Evolutionary conservation across 495 filamentous ascomycete species (phyloP).

Genomic region (Penicillium arizonense): DNA sequence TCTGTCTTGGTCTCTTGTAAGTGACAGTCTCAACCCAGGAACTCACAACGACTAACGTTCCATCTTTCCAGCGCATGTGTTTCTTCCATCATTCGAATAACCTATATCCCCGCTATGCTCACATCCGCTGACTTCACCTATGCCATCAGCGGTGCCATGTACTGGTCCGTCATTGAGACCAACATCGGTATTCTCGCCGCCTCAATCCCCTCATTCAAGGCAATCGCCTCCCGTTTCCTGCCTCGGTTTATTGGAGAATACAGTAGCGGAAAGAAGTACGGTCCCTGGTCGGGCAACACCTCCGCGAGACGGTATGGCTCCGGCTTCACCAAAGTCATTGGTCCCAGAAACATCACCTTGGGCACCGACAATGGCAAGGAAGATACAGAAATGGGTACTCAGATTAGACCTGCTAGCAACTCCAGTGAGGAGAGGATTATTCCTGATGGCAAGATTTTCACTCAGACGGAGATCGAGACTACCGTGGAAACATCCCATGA

Average conservation of each 20-base stretch:
- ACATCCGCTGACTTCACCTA: slow-evolving; percentile 34
- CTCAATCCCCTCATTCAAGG: slow-evolving; percentile 44
- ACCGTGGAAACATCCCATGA: slow-evolving; percentile 29
- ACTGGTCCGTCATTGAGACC: slow-evolving; percentile 46
- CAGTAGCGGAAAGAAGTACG: slow-evolving; percentile 29
- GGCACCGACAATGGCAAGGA: slow-evolving; percentile 13
- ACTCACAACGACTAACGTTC: not conserved
- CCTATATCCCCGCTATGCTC: slow-evolving; percentile 39
- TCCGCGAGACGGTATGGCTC: slow-evolving; percentile 22
- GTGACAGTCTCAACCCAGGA: slow-evolving; percentile 1
- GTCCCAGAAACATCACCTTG: slow-evolving; percentile 20
- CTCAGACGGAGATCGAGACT: slow-evolving; percentile 39
- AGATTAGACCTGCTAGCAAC: slow-evolving; percentile 21
- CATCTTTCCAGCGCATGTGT: slow-evolving; percentile 30
- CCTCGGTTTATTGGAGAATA: slow-evolving; percentile 41
- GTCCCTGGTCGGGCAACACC: slow-evolving; percentile 23
- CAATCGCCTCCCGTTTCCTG: slow-evolving; percentile 40
- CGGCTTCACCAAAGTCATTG: slow-evolving; percentile 31
- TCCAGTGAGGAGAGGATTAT: slow-evolving; percentile 37
- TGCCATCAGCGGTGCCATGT: slow-evolving; percentile 42
- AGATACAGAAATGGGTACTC: slow-evolving; percentile 22
- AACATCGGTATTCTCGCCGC: slow-evolving; percentile 42
- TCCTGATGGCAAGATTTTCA: slow-evolving; percentile 36
- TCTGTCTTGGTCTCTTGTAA: slow-evolving; percentile 43
- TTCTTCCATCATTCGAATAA: slow-evolving; percentile 44